A percentile compares a stretch with the other conserved stretches of the same genome.
These are phyloP conservation scores for Parafenestella ontariensis DNA, from an alignment of 2,329 filamentous ascomycete genomes.

Conservation along the genomic window DNA sequence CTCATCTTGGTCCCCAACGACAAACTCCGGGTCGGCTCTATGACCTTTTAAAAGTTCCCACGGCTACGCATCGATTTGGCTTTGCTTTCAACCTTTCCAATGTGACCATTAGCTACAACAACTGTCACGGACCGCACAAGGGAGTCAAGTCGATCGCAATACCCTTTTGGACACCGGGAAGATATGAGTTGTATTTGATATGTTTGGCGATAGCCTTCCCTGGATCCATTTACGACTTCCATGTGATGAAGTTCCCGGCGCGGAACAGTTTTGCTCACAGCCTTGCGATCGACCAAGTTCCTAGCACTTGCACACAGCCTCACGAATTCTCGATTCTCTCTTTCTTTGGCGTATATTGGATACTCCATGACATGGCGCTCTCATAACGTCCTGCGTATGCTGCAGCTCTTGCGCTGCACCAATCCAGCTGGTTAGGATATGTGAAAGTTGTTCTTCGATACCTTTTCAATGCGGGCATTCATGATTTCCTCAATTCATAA, in stretches of 20 bases:
- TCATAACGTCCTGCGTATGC: background rate
- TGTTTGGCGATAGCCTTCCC: background rate
- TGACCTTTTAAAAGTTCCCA: background rate
- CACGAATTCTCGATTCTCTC: background rate
- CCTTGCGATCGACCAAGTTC: background rate
- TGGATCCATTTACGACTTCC: background rate
- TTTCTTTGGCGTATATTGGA: background rate
- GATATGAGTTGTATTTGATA: slow-evolving; percentile 1
- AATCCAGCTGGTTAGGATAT: background rate
- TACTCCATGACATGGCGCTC: background rate
- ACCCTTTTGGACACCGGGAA: background rate
- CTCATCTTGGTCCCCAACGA: background rate
- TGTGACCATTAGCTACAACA: slow-evolving; percentile 8
- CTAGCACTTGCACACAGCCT: background rate
- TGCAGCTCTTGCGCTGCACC: background rate
- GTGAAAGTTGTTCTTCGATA: background rate
- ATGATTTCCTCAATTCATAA: background rate
- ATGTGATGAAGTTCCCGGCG: background rate
- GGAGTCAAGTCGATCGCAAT: background rate
- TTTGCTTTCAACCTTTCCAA: slow-evolving; percentile 3
- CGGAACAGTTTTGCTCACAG: background rate
- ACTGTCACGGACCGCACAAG: slow-evolving; percentile 3
- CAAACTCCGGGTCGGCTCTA: background rate
- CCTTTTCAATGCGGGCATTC: background rate
- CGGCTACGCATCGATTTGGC: slow-evolving; percentile 22